These are phyloP conservation scores for Melaleuca quinquenervia DNA, from an alignment of 345 rosid species.

Conservation along the genomic window DNA sequence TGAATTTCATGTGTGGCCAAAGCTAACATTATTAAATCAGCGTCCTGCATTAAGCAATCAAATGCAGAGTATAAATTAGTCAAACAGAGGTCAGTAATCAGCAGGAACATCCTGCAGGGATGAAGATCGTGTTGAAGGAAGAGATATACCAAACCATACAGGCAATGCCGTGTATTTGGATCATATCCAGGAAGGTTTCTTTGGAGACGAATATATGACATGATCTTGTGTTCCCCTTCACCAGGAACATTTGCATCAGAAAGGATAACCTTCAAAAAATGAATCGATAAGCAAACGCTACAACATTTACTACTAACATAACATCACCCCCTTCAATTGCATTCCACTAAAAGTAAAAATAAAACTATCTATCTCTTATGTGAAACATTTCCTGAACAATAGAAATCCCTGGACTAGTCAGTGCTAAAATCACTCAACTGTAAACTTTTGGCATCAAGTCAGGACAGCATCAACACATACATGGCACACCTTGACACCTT, in stretches of 20 bases:
- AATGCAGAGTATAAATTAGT: conserved; percentile 1
- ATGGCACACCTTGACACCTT: not conserved
- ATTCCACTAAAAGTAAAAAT: not conserved
- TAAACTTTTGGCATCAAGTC: not conserved
- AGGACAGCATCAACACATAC: not conserved
- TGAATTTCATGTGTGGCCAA: conserved; percentile 94
- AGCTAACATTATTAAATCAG: conserved; percentile 94
- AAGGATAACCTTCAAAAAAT: conserved; percentile 68
- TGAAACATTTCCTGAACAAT: not conserved
- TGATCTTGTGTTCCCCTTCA: conserved; percentile 96
- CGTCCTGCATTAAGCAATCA: conserved; percentile 53
- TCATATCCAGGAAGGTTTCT: conserved; percentile 81
- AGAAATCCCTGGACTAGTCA: not conserved
- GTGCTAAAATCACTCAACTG: not conserved
- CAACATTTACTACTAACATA: not conserved
- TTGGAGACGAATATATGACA: conserved; percentile 86
- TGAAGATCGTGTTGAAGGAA: conserved; percentile 3
- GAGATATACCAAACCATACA: conserved; percentile 87
- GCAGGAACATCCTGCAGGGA: not conserved
- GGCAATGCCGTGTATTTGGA: conserved; percentile 87
- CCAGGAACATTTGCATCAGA: conserved; percentile 99
- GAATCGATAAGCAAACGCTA: conserved; percentile 5
- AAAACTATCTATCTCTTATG: not conserved
- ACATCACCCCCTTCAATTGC: not conserved
- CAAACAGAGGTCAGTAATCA: not conserved